Evolutionary conservation across 768 basidiomycete species (phyloP), one percentile per base, ranked within the genome.

Genomic region (Suillus discolor): DNA sequence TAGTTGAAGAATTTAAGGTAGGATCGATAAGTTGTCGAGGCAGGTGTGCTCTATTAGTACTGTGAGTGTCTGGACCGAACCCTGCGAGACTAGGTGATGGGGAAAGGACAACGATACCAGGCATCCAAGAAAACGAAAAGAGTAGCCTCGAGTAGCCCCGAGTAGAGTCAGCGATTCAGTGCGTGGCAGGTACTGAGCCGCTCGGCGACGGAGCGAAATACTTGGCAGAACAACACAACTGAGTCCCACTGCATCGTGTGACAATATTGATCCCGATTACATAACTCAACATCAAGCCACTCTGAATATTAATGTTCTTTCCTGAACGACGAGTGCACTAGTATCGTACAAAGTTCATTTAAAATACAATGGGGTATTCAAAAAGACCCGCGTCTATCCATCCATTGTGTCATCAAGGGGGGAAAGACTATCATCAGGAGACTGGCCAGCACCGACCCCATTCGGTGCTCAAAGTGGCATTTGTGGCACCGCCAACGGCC

Each of bases 401-500:
- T 60, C 59, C 59, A 60, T 60, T 11, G 18, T 42, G 20, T 60
- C 59, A 44, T 60, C 59, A 12, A 60, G 18, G 12, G 59, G 41
- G 31, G 59, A 60, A 20, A 60, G 59, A 42, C 59, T 60, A 31
- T 13, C 28, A 42, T 41, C 41, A 28, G 59, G 59, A 13, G 59
- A 60, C 20, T 28, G 25, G 11, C 59, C 41, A 20, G 25, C 4
- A 28, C 41, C 41, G 16, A 25, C 39, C 11, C 57, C 16, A n/a
- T 55, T 31, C 18, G 59, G 18, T 42, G 41, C 59, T 42, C 59
- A 60, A 42, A 79, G 63, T 84, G 75, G 70, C 85, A 85, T 68
- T 77, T 78, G 68, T 85, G 85, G 69, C 84, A 85, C 44, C 79
- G 69, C 71, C 70, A 74, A 63, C 69, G 70, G 67, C 71, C 71